A percentile compares a stretch with the other conserved stretches of the same genome.
Evolutionary conservation across 768 basidiomycete species (phyloP).

Genomic region (Tulasnella sp.): DNA sequence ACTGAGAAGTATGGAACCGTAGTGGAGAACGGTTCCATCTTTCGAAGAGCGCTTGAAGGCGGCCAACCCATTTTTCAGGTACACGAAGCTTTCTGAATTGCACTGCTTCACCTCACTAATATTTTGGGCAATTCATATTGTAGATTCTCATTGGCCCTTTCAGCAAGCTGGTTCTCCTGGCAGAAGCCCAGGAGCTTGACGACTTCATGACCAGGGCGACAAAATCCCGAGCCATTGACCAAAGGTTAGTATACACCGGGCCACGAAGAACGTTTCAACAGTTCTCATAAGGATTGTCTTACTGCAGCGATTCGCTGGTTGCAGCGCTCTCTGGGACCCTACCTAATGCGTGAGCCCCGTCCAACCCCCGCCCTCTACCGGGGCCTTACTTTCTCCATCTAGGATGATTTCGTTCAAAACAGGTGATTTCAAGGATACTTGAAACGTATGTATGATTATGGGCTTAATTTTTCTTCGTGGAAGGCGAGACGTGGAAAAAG

Average conservation of each 20-base stretch:
- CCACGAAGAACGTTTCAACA: background rate
- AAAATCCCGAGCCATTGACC: background rate
- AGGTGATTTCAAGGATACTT: background rate
- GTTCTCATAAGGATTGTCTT: background rate
- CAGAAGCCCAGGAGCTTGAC: constrained; percentile 1
- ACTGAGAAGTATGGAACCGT: background rate
- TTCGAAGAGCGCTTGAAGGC: background rate
- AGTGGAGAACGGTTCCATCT: background rate
- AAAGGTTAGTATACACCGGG: background rate
- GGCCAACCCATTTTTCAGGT: constrained; percentile 9
- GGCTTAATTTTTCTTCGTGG: background rate
- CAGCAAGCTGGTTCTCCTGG: background rate
- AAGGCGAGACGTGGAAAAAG: background rate
- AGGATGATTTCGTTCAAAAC: background rate
- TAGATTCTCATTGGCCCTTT: constrained; percentile 3
- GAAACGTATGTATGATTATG: background rate
- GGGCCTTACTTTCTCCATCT: background rate
- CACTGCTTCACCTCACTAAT: background rate
- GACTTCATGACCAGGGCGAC: background rate
- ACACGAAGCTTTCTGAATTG: background rate
- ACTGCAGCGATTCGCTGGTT: background rate
- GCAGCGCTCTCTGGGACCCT: background rate
- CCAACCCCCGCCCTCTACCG: background rate
- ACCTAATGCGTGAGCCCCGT: background rate
- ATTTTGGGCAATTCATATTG: background rate